phyloP scores from a whole-genome alignment of 108 stramenopile genomes.

The Cyclotella choctawhatcheeana region DNA sequence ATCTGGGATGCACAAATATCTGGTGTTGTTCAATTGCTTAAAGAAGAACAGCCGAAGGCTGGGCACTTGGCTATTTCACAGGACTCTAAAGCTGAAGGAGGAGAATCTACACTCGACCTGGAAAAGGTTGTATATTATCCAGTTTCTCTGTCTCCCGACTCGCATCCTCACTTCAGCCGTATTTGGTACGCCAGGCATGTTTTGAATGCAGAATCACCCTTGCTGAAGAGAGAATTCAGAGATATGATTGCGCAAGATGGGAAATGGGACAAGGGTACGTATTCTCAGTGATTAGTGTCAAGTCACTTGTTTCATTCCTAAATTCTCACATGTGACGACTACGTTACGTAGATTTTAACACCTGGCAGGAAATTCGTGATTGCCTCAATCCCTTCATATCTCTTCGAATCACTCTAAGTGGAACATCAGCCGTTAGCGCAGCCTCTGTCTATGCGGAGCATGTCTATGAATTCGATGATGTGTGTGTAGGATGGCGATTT shows the following conservation, averaged over 20 bases:
- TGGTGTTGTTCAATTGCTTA: slow-evolving; percentile 27
- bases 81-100: slow-evolving; percentile 16
- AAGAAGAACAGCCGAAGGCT: slow-evolving; percentile 1
- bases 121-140: slow-evolving; percentile 33
- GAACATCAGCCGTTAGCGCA: slow-evolving; percentile 29
- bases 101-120: slow-evolving; percentile 30
- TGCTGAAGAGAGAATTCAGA: slow-evolving; percentile 25
- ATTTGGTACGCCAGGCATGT: slow-evolving; percentile 32
- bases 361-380: slow-evolving; percentile 22
- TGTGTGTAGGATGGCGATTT: slow-evolving; percentile 35
- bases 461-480: slow-evolving; percentile 36
- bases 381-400: slow-evolving; percentile 31
- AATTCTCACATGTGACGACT: no score
- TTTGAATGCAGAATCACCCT: slow-evolving; percentile 34
- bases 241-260: slow-evolving; percentile 30
- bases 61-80: background rate
- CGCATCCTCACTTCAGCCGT: slow-evolving; percentile 34
- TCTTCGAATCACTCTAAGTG: slow-evolving; percentile 30
- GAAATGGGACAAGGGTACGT: slow-evolving; percentile 31
- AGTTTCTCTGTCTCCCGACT: slow-evolving; percentile 16
- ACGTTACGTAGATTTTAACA: slow-evolving; percentile 24
- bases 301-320: no score
- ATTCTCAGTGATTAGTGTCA: no score
- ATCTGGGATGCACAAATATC: slow-evolving; percentile 41
- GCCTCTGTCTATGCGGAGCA: slow-evolving; percentile 28